phyloP scores from a whole-genome alignment of 306 rosid species.

The Senna siamea region DNA sequence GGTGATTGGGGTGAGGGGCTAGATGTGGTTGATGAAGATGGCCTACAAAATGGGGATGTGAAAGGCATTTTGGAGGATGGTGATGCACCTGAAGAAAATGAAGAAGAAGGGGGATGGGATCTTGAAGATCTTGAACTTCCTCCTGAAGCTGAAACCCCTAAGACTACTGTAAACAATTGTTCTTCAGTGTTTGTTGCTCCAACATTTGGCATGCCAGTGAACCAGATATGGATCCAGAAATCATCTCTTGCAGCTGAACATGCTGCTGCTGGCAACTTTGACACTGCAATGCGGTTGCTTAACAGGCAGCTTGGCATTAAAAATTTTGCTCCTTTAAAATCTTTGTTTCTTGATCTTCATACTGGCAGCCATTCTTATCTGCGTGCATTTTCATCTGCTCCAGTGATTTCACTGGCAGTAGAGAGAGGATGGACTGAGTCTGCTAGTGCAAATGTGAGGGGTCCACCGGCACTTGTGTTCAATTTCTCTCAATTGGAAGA shows the following conservation, averaged over 20 bases:
- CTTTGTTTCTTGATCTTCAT: slow-evolving; percentile 81
- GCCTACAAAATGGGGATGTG: slow-evolving; percentile 70
- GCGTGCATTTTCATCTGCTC: slow-evolving; percentile 80
- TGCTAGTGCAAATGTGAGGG: slow-evolving; percentile 80
- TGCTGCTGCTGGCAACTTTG: slow-evolving; percentile 94
- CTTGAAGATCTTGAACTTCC: slow-evolving; percentile 92
- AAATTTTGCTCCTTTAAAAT: slow-evolving; percentile 76
- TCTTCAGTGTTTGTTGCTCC: slow-evolving; percentile 78
- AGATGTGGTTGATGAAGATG: slow-evolving; percentile 72
- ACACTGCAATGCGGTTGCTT: slow-evolving; percentile 92
- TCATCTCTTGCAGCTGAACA: slow-evolving; percentile 98
- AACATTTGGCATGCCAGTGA: slow-evolving; percentile 90
- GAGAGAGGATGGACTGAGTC: slow-evolving; percentile 91
- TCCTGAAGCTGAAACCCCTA: slow-evolving; percentile 85
- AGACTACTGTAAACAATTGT: slow-evolving; percentile 58
- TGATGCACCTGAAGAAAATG: slow-evolving; percentile 72
- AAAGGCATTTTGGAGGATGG: slow-evolving; percentile 63
- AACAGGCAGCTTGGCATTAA: slow-evolving; percentile 87
- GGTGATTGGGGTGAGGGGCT: slow-evolving; percentile 87
- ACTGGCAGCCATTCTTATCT: slow-evolving; percentile 80
- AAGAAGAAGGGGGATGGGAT: slow-evolving; percentile 87
- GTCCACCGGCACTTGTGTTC: slow-evolving; percentile 79
- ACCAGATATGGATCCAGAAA: slow-evolving; percentile 89
- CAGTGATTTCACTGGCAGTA: slow-evolving; percentile 74
- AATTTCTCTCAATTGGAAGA: slow-evolving; percentile 86